A percentile compares a stretch with the other conserved stretches of the same genome.
Evolutionary conservation across 78 protist genomes (phyloP).

Genomic region (Guillardia theta): DNA sequence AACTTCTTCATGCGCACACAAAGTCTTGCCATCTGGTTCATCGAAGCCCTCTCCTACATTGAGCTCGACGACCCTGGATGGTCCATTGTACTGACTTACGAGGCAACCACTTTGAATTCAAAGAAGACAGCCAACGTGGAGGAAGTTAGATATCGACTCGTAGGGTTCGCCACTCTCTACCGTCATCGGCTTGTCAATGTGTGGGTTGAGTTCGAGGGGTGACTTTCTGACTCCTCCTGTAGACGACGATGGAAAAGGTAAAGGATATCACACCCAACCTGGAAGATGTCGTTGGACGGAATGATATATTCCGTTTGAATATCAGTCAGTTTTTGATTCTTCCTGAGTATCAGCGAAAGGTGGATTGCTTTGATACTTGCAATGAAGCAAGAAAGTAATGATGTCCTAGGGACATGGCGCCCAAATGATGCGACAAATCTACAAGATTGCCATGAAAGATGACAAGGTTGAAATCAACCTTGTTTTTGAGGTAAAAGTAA

Average conservation of each 20-base stretch:
- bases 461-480: too few relatives aligned
- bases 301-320: not conserved
- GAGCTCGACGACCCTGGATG: not conserved
- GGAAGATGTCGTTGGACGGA: not conserved
- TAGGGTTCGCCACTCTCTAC: not conserved
- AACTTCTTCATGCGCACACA: not conserved
- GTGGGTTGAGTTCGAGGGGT: too few relatives aligned
- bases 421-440: not conserved
- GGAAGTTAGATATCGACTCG: not conserved
- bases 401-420: constrained; percentile 27
- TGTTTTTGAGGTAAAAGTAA: too few relatives aligned
- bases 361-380: not conserved
- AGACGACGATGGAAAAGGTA: not conserved
- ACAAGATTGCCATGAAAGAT: not conserved
- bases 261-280: not conserved
- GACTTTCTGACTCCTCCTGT: too few relatives aligned
- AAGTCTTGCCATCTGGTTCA: not conserved
- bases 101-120: too few relatives aligned
- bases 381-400: too few relatives aligned
- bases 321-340: not conserved
- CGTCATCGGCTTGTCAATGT: too few relatives aligned
- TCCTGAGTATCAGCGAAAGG: too few relatives aligned
- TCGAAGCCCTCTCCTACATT: not conserved
- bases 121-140: not conserved
- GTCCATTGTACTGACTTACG: not conserved